Conservation (phyloP, 1,284 basidiomycete species). For the Ustilago cynodontis region DNA sequence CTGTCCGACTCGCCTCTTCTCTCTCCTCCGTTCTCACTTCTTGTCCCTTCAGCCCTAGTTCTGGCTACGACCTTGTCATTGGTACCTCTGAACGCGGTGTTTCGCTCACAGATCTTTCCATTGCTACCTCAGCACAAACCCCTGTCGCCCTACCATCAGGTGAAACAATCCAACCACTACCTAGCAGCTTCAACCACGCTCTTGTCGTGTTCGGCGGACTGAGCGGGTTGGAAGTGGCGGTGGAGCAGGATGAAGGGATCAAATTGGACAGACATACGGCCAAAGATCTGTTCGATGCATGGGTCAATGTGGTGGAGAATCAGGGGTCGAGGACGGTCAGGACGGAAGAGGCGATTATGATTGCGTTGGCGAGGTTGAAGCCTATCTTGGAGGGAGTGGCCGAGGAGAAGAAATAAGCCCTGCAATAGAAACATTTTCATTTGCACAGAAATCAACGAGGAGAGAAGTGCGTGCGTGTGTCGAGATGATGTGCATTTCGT, state of each 20-base stretch:
- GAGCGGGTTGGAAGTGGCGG: constrained; percentile 65
- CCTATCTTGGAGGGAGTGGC: constrained; percentile 42
- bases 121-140: constrained; percentile 15
- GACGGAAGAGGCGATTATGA: constrained; percentile 66
- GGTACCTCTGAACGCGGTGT: constrained; percentile 67
- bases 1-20: constrained; percentile 54
- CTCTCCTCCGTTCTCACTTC: constrained; percentile 51
- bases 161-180: constrained; percentile 19
- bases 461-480: background rate
- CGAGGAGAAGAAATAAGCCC: background rate
- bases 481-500: background rate
- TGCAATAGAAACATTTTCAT: background rate
- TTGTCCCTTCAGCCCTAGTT: constrained; percentile 26
- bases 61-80: constrained; percentile 66
- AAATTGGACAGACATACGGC: constrained; percentile 60
- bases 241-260: constrained; percentile 59
- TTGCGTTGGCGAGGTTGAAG: constrained; percentile 55
- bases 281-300: constrained; percentile 65
- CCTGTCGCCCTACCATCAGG: constrained; percentile 24
- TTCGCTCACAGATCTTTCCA: constrained; percentile 37
- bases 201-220: constrained; percentile 67
- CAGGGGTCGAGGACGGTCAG: constrained; percentile 68
- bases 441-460: background rate
- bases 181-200: constrained; percentile 48
- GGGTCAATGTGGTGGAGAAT: constrained; percentile 66